Evolutionary conservation across 371 early-diverging fungal species (phyloP), one percentile per base, ranked within the genome.

Genomic region (Edhazardia aedis): DNA sequence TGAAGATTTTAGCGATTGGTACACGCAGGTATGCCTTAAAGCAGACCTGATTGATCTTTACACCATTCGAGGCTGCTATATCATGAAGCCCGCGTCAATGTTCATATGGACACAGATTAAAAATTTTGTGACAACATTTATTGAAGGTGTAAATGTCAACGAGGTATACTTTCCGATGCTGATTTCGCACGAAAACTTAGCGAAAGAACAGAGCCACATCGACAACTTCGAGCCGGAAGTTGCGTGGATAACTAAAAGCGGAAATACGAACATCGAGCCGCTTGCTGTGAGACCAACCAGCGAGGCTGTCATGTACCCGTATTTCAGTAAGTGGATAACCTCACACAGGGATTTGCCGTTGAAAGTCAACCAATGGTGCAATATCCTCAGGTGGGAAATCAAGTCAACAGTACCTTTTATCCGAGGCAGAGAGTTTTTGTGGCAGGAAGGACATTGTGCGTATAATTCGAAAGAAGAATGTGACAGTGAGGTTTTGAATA

Each of bases 361-460:
- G 50, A 80, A 88, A 62, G 67, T 94, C 52, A 98, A 98, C 77
- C 99, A 98, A 76, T 98, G 96, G 99, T 91, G 92, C 77, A 90
- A 86, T 67, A 93, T 95, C 53, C 88, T 98, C 37, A 82, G 99
- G 60, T 98, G 99, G 99, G 99, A 98, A 76, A 90, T 95, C 75
- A 94, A 93, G 77, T 82, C 91, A 69, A 91, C 95, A 50, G 86
- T 89, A 72, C 95, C 95, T 47, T 95, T 98, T 79, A 76, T 98
- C 56, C 79, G 96, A 59, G 93, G 95, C 16, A 83, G 96, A 64
- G 99, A 98, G 77, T 95, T 98, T 77, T 76, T 95, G 61, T 98
- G 96, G 99, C 99, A 98, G 72, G 99, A 98, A 75, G 96, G 96
- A 45, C 99, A 98, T 76, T 90, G 91, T 29, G 95, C 92, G 12